phyloP scores from a whole-genome alignment of 257 asterid genomes.

The Solanum chilense region DNA sequence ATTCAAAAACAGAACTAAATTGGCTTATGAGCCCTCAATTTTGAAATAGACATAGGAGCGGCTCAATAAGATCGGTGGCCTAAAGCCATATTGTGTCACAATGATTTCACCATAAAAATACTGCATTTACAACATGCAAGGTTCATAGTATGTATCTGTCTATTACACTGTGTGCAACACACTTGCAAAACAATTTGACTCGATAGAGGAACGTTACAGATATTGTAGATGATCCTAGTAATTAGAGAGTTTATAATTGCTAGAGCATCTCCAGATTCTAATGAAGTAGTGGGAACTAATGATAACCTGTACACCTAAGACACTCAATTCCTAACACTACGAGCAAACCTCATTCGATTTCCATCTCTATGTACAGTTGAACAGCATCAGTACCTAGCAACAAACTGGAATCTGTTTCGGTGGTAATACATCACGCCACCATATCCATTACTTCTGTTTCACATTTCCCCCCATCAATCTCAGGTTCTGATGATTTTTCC shows the following conservation, averaged over 20 bases:
- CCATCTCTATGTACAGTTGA: constrained; percentile 34
- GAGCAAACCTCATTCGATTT: neutral
- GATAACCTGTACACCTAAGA: neutral
- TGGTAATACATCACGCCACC: constrained; percentile 1
- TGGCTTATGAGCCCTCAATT: neutral
- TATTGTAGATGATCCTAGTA: neutral
- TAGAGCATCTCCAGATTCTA: neutral
- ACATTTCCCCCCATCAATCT: constrained; percentile 27
- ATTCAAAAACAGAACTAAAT: neutral
- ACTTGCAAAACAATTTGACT: neutral
- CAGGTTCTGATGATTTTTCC: constrained; percentile 31
- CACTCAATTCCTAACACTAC: neutral
- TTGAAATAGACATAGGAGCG: neutral
- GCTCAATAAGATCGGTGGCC: neutral
- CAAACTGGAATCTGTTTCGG: neutral
- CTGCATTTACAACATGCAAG: neutral
- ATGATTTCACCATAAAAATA: neutral
- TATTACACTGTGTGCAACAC: neutral
- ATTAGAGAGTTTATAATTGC: neutral
- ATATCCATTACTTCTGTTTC: constrained; percentile 31
- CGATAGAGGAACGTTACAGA: neutral
- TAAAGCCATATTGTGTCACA: neutral
- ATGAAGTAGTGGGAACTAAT: neutral
- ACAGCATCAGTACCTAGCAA: constrained; percentile 3
- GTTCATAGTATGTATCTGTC: neutral